A percentile compares a stretch with the other conserved stretches of the same genome.
Conservation (phyloP, 192 early-diverging fungal genomes). For the Gamsiella multidivaricata region DNA sequence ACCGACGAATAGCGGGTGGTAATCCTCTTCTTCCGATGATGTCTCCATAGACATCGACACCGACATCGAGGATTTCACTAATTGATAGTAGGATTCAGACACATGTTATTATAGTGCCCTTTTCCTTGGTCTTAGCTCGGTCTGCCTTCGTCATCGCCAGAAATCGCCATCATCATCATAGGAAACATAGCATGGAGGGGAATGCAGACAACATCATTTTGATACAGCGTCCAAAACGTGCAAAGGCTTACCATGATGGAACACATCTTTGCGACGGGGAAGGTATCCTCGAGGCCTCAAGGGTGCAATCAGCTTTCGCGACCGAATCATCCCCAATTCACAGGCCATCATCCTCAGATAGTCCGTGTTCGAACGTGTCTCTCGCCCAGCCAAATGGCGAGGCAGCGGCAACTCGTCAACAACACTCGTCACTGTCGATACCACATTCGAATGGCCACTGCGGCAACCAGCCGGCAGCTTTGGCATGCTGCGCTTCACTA, state of each 20-base stretch:
- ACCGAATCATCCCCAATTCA: conserved; percentile 65
- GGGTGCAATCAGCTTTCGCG: conserved; percentile 58
- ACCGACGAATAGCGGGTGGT: conserved; percentile 16
- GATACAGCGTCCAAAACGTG: background rate
- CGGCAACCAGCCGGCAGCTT: background rate
- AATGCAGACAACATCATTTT: background rate
- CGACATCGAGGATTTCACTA: conserved; percentile 32
- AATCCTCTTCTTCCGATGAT: conserved; percentile 18
- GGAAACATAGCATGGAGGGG: background rate
- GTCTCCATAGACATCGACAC: conserved; percentile 12
- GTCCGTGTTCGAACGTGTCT: conserved; percentile 55
- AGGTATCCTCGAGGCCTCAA: conserved; percentile 56
- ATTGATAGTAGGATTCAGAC: background rate
- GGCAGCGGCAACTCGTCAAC: conserved; percentile 10
- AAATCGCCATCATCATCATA: background rate
- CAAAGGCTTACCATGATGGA: conserved; percentile 36
- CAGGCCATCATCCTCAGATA: conserved; percentile 61
- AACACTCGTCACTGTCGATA: background rate
- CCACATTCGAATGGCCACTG: background rate
- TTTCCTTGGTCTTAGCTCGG: background rate
- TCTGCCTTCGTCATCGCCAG: no score
- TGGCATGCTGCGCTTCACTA: conserved; percentile 8
- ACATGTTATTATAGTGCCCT: background rate
- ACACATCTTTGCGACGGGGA: conserved; percentile 50
- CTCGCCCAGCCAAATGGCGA: conserved; percentile 36